Percentiles rank a stretch among this genome's conserved stretches.
Conservation (phyloP, 768 basidiomycete species). For the Termitomyces bulborhizus region DNA sequence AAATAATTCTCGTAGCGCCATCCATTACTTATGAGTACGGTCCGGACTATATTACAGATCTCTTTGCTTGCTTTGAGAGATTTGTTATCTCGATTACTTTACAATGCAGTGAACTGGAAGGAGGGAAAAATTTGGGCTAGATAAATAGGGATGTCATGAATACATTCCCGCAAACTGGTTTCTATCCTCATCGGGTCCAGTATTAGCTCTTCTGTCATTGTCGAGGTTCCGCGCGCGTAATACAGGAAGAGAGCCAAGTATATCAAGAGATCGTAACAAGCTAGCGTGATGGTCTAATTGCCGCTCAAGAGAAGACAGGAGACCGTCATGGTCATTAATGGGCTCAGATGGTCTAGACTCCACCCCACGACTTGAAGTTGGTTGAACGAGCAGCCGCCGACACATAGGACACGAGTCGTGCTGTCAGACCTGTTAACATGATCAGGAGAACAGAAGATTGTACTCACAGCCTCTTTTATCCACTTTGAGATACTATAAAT, state of each 20-base stretch:
- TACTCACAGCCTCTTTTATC: constrained; percentile 51
- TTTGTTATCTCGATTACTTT: constrained; percentile 4
- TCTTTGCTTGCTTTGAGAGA: constrained; percentile 3
- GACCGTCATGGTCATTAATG: constrained; percentile 3
- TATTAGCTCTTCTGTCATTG: neutral
- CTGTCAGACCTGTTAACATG: constrained; percentile 23
- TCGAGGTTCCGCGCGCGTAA: neutral
- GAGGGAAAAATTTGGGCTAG: neutral
- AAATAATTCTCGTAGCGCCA: neutral
- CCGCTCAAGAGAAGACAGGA: constrained; percentile 6
- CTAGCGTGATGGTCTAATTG: constrained; percentile 6
- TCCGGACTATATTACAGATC: neutral
- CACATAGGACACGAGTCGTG: constrained; percentile 65
- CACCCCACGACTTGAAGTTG: neutral
- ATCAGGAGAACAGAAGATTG: neutral
- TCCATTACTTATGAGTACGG: neutral
- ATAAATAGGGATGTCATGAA: constrained; percentile 31
- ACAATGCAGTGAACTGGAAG: neutral
- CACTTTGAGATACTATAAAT: constrained; percentile 55
- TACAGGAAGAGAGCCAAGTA: neutral
- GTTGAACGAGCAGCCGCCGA: constrained; percentile 39
- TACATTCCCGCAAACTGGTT: constrained; percentile 51
- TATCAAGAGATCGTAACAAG: constrained; percentile 7
- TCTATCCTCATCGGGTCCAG: constrained; percentile 15
- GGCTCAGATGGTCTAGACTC: constrained; percentile 9